These are phyloP conservation scores for Chlorella sp. DNA, from an alignment of 139 green algal genomes.

Conservation along the genomic window DNA sequence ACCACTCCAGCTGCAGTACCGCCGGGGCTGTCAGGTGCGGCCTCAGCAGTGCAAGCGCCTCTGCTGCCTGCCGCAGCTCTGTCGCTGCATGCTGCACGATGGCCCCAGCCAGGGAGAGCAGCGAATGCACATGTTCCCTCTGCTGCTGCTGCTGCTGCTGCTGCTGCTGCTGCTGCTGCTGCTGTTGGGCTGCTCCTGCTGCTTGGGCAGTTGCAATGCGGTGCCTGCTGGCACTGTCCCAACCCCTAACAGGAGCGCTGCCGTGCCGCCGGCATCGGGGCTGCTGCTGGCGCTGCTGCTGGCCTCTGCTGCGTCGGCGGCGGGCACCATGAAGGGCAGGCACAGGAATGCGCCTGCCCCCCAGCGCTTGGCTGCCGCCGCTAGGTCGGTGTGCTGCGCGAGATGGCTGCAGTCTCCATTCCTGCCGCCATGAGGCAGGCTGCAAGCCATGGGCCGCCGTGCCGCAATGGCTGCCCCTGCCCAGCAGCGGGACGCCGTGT, in stretches of 20 bases:
- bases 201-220: no score
- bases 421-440: background rate
- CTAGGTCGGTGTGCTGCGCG: background rate
- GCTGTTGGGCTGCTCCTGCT: background rate
- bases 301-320: background rate
- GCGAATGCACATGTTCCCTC: background rate
- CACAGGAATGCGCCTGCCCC: background rate
- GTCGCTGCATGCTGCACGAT: background rate
- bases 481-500: background rate
- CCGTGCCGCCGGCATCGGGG: background rate
- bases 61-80: background rate
- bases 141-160: constrained; percentile 1
- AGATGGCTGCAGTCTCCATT: background rate
- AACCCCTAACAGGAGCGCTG: background rate
- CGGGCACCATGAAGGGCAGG: constrained; percentile 13
- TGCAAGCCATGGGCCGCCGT: background rate
- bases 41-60: background rate
- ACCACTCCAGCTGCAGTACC: background rate
- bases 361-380: background rate
- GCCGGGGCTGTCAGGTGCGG: background rate
- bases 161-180: background rate
- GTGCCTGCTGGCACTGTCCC: no score
- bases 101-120: background rate
- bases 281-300: no score
- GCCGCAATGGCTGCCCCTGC: constrained; percentile 1